Percentiles rank a stretch among this genome's conserved stretches.
These are phyloP conservation scores for Colletotrichum sp. DNA, from an alignment of 2,329 filamentous ascomycete genomes.

Conservation along the genomic window DNA sequence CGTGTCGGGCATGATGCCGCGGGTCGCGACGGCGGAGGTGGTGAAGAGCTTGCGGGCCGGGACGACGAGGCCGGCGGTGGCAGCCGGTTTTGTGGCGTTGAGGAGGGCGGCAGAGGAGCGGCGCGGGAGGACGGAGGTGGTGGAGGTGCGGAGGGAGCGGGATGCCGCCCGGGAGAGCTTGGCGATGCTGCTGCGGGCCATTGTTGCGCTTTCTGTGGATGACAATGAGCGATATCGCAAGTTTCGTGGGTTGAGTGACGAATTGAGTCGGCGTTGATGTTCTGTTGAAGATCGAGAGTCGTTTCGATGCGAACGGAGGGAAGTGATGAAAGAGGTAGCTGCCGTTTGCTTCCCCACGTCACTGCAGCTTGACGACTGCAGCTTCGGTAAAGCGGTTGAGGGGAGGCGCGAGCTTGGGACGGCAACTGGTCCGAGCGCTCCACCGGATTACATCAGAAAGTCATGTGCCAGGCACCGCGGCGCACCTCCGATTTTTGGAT, in stretches of 20 bases:
- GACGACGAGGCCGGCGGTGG: conserved; percentile 22
- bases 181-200: conserved; percentile 35
- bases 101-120: not conserved
- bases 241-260: not conserved
- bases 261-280: not conserved
- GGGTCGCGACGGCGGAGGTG: conserved; percentile 31
- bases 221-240: fast-evolving
- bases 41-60: conserved; percentile 33
- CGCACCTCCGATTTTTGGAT: not conserved
- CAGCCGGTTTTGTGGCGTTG: conserved; percentile 2
- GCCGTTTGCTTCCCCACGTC: conserved; percentile 19
- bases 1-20: conserved; percentile 66
- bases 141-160: conserved; percentile 34
- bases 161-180: conserved; percentile 43
- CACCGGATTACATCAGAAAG: conserved; percentile 13
- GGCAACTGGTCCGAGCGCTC: fast-evolving
- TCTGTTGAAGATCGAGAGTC: not conserved
- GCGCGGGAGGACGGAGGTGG: conserved; percentile 10
- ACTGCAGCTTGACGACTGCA: conserved; percentile 1
- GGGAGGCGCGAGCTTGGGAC: conserved; percentile 1
- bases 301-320: not conserved
- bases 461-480: conserved; percentile 15
- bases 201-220: conserved; percentile 17
- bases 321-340: not conserved
- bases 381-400: not conserved